phyloP scores from a whole-genome alignment of 202 grass and related monocot genomes.

The Panicum virgatum region DNA sequence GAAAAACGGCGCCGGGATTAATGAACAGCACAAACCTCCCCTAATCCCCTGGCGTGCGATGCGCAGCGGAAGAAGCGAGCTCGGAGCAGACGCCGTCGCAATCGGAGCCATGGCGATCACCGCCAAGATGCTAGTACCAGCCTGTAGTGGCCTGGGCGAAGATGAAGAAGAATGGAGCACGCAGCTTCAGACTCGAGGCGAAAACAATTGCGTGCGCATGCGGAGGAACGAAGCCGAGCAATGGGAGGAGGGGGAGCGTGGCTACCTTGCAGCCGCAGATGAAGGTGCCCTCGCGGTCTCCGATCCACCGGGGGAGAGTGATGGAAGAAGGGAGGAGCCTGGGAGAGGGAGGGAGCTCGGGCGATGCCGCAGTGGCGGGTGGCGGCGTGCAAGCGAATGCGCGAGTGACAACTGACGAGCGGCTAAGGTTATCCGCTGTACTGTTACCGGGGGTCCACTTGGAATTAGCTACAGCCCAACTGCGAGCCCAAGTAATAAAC shows the following conservation, averaged over 20 bases:
- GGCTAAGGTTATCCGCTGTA: neutral
- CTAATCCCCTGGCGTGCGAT: neutral
- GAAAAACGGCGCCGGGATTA: neutral
- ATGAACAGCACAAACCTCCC: conserved; percentile 25
- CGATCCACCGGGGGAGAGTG: neutral
- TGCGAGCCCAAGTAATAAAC: too few relatives aligned
- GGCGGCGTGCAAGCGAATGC: too few relatives aligned
- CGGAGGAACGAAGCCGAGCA: neutral
- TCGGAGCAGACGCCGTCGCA: conserved; percentile 9
- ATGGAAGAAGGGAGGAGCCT: neutral
- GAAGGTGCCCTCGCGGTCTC: neutral
- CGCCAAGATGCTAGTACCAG: neutral
- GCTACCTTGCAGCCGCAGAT: neutral
- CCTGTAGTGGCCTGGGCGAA: neutral
- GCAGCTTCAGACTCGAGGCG: neutral
- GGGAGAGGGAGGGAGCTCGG: neutral
- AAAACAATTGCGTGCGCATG: neutral
- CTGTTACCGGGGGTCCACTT: neutral
- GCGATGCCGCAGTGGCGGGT: neutral
- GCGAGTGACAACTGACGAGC: neutral
- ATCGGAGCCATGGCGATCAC: conserved; percentile 4
- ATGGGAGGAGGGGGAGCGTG: neutral
- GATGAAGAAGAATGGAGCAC: neutral
- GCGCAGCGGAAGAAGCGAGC: conserved; percentile 27
- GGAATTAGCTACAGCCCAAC: too few relatives aligned